Percentiles rank a stretch among this genome's conserved stretches.
phyloP scores from a whole-genome alignment of 2,329 filamentous ascomycete genomes.

The Paracorniculantispora psalliotae region DNA sequence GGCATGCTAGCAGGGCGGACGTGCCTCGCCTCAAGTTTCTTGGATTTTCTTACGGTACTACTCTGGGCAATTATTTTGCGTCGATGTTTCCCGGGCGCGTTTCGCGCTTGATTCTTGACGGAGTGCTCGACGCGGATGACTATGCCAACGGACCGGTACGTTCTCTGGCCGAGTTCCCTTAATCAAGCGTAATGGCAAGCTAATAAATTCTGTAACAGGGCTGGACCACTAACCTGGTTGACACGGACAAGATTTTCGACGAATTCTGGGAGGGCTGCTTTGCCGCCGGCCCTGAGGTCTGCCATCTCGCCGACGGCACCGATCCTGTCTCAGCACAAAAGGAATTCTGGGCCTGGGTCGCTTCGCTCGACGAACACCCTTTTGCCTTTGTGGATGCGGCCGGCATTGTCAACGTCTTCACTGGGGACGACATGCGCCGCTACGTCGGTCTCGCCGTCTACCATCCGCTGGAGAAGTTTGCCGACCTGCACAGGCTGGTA shows the following conservation, averaged over 20 bases:
- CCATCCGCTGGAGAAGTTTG: not conserved
- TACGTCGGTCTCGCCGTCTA: constrained; percentile 27
- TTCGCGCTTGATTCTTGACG: constrained; percentile 37
- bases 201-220: constrained; percentile 17
- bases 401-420: constrained; percentile 26
- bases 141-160: constrained; percentile 28
- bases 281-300: constrained; percentile 21
- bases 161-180: not conserved
- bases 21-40: constrained; percentile 38
- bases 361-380: constrained; percentile 24
- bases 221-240: constrained; percentile 32
- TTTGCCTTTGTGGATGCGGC: constrained; percentile 18
- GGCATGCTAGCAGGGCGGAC: not conserved
- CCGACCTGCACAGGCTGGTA: constrained; percentile 17
- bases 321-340: constrained; percentile 27
- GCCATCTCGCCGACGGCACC: constrained; percentile 22
- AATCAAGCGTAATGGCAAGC: not conserved
- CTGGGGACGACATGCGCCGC: constrained; percentile 24
- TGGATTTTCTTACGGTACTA: constrained; percentile 43
- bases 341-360: constrained; percentile 29
- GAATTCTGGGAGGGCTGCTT: constrained; percentile 34
- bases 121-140: constrained; percentile 33
- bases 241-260: constrained; percentile 32
- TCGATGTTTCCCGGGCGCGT: constrained; percentile 32
- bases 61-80: constrained; percentile 30